phyloP scores from a whole-genome alignment of 495 filamentous ascomycete genomes.

The Rusavskia elegans region DNA sequence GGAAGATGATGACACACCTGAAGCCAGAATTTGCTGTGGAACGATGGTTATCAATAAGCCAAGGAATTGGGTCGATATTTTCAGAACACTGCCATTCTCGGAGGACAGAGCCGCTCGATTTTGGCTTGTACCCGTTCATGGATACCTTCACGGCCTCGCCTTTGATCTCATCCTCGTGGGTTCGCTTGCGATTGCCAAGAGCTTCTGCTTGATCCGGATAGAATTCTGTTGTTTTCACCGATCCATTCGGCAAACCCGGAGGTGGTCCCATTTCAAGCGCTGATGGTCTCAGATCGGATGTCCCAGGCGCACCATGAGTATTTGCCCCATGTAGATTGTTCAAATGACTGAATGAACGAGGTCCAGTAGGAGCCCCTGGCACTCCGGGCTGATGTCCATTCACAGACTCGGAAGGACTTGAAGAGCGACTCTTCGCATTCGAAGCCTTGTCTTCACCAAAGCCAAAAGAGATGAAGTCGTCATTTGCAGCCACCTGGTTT shows the following conservation, averaged over 20 bases:
- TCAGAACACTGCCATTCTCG: constrained; percentile 37
- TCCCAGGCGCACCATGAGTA: constrained; percentile 2
- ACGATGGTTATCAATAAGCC: constrained; percentile 24
- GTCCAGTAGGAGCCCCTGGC: constrained; percentile 17
- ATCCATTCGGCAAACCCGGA: neutral
- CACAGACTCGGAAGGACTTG: neutral
- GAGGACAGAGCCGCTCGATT: constrained; percentile 31
- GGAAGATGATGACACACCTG: constrained; percentile 4
- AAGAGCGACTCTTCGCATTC: constrained; percentile 3
- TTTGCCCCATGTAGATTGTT: constrained; percentile 5
- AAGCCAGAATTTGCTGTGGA: constrained; percentile 16
- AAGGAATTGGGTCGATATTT: constrained; percentile 39
- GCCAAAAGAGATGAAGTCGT: constrained; percentile 76
- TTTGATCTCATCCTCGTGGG: constrained; percentile 51
- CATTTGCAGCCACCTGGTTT: constrained; percentile 42
- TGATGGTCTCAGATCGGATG: neutral
- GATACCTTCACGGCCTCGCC: constrained; percentile 24
- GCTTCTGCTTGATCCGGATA: constrained; percentile 15
- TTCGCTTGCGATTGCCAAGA: constrained; percentile 49
- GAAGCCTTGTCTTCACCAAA: constrained; percentile 33
- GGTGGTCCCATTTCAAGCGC: constrained; percentile 9
- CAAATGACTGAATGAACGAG: constrained; percentile 12
- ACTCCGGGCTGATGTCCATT: constrained; percentile 5
- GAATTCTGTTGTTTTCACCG: neutral
- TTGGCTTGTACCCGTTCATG: constrained; percentile 16